Base-by-base conservation (phyloP, 163 green algal species). In the Prototheca cutis region DNA sequence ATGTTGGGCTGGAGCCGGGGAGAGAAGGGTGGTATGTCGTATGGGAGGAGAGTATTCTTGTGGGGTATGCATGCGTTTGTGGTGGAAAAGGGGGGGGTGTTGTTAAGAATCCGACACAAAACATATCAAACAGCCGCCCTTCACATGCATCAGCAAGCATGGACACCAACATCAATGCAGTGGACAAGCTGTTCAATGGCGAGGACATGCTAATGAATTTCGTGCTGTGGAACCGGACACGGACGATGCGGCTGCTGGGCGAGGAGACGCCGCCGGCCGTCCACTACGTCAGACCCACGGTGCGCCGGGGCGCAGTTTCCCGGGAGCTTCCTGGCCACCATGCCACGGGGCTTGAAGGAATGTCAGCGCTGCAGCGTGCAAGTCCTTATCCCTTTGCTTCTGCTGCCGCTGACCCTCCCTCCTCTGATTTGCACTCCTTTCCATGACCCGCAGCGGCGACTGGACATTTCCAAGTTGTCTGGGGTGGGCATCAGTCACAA, bases 201-300 rank as follows among this genome's bases (percentile, higher is more conserved):
- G 74, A 82, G 21, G 76, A 83, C 48, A 51, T 80, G 40, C 53
- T 83, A 29, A 56, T 80, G 25, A 83, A 80, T 55, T 78, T 74
- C 63, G 63, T 83, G 28, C 49, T 77, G 21, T 73, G 73, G 13
- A 68, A 45, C 36, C 36, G 36, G 13, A 45, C 36, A 0, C 13
- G 13, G 36, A 15, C 36, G 36, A 10, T 45, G 36, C 36, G 17
- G 36, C 36, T 10, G n/a, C n/a, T n/a, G n/a, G n/a, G n/a, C n/a
- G n/a, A n/a, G n/a, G n/a, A n/a, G n/a, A n/a, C n/a, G n/a, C n/a
- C n/a, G n/a, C n/a, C n/a, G n/a, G n/a, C 36, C 13, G 36, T 45
- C 36, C 36, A 15, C 36, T 45, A 45, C 36, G 13, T 45, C 36
- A 10, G 36, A 10, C 36, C 36, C 45, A 30, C 13, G n/a, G 45